Percentiles rank a stretch among this genome's conserved stretches.
Conservation (phyloP, 805 yeast genomes). For the Lipomyces chichibuensis region DNA sequence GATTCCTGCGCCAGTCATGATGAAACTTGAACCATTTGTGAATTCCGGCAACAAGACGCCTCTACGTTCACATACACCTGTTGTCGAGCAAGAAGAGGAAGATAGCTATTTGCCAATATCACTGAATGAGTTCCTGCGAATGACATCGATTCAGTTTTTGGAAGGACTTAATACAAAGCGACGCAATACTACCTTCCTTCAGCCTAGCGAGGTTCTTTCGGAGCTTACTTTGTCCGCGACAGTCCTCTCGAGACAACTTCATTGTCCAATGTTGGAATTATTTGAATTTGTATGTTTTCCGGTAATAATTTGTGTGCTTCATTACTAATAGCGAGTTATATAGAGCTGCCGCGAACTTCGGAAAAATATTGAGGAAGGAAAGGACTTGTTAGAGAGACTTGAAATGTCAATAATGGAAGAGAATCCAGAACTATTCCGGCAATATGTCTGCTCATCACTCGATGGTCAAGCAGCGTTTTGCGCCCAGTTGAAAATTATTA, state of each 20-base stretch:
- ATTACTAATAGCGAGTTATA: neutral
- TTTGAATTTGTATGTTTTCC: conserved; percentile 48
- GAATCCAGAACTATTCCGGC: conserved; percentile 55
- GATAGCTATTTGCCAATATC: conserved; percentile 28
- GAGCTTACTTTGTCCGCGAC: conserved; percentile 45
- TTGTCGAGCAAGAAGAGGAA: neutral
- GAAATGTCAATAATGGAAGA: conserved; percentile 52
- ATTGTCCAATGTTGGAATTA: conserved; percentile 52
- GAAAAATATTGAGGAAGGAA: conserved; percentile 56
- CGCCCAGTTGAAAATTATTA: conserved; percentile 54
- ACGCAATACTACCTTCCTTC: conserved; percentile 35
- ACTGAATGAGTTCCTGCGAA: conserved; percentile 38
- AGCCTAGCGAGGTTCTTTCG: conserved; percentile 24
- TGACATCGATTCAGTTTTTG: conserved; percentile 41
- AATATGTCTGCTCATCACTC: conserved; percentile 50
- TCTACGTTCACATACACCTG: neutral
- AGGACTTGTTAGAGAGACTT: conserved; percentile 51
- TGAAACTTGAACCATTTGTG: neutral
- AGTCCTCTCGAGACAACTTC: conserved; percentile 46
- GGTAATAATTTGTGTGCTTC: neutral
- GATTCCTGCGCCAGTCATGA: conserved; percentile 17
- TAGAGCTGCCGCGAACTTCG: conserved; percentile 55
- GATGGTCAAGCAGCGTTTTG: conserved; percentile 50
- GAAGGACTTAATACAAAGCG: conserved; percentile 39
- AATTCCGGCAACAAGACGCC: neutral